A percentile compares a stretch with the other conserved stretches of the same genome.
Evolutionary conservation across 495 filamentous ascomycete genomes (phyloP).

Genomic region (Penicillium tannophilum): DNA sequence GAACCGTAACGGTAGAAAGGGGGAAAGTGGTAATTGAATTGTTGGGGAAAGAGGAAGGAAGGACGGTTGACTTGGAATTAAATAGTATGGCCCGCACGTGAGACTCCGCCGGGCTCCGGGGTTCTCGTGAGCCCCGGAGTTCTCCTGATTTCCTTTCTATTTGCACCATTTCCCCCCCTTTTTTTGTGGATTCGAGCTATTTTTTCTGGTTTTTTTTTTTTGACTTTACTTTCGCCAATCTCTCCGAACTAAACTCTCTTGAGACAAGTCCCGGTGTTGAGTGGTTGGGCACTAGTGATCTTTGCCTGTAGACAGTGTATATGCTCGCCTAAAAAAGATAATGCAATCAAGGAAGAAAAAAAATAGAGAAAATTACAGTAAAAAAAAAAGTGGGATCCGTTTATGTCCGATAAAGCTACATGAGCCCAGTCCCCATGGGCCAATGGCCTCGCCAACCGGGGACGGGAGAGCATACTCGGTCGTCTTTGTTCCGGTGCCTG

Average conservation of each 20-base stretch:
- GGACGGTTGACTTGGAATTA: constrained; percentile 9
- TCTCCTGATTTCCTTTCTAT: not conserved
- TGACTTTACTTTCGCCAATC: not conserved
- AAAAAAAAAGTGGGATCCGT: constrained; percentile 1
- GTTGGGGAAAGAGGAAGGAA: constrained; percentile 7
- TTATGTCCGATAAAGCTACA: constrained; percentile 1
- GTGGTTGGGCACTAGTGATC: constrained; percentile 50
- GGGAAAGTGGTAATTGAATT: constrained; percentile 17
- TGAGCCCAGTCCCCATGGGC: not conserved
- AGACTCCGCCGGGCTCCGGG: constrained; percentile 20
- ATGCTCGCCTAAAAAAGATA: not conserved
- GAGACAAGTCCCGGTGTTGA: constrained; percentile 11
- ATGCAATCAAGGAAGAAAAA: not conserved
- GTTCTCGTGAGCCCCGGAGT: constrained; percentile 4
- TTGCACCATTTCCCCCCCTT: not conserved
- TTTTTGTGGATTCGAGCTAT: constrained; percentile 1
- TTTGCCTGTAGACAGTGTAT: not conserved
- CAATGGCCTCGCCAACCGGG: not conserved
- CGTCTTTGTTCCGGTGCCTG: not conserved
- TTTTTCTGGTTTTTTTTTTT: not conserved
- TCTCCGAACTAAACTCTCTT: constrained; percentile 2
- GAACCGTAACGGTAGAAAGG: constrained; percentile 26
- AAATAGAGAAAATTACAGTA: not conserved
- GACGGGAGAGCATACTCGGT: not conserved
- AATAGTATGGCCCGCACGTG: constrained; percentile 16